Conservation (phyloP, 2,329 filamentous ascomycete species). For the Colletotrichum costaricense region DNA sequence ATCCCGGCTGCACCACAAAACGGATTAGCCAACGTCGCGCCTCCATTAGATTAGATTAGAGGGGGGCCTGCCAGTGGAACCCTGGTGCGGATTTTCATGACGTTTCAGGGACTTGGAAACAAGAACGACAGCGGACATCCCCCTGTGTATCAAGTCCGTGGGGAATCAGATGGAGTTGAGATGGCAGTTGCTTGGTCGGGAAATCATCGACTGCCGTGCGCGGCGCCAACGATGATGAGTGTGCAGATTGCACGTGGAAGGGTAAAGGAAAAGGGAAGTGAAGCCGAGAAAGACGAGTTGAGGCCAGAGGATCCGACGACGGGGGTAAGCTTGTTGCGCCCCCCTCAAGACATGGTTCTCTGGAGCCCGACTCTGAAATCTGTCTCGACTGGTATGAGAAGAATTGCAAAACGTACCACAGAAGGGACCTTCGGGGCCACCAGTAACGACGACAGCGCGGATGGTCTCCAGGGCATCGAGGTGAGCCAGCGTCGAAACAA, state of each 20-base stretch:
- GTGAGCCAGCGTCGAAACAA: slow-evolving; percentile 43
- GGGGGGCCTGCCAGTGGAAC: background rate
- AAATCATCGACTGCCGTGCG: slow-evolving; percentile 7
- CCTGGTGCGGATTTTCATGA: background rate
- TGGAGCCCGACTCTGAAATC: background rate
- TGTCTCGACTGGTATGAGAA: background rate
- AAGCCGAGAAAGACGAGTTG: background rate
- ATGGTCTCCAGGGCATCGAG: slow-evolving; percentile 39
- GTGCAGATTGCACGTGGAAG: slow-evolving; percentile 10
- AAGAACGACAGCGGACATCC: background rate
- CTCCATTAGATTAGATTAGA: slow-evolving; percentile 20
- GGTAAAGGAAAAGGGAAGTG: background rate
- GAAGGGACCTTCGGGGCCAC: slow-evolving; percentile 46
- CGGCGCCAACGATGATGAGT: background rate
- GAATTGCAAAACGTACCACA: slow-evolving; percentile 44
- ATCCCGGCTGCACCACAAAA: slow-evolving; percentile 34
- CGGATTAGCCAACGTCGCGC: slow-evolving; percentile 19
- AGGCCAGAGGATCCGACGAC: background rate
- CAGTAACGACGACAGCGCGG: slow-evolving; percentile 51
- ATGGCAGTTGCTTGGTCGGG: slow-evolving; percentile 15
- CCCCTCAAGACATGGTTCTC: background rate
- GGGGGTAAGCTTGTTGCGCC: background rate
- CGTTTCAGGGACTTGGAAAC: slow-evolving; percentile 28
- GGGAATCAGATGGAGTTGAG: slow-evolving; percentile 27
- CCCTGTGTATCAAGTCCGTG: slow-evolving; percentile 29